Base-by-base conservation (phyloP, 805 yeast species). In the Kuraishia cidri region DNA sequence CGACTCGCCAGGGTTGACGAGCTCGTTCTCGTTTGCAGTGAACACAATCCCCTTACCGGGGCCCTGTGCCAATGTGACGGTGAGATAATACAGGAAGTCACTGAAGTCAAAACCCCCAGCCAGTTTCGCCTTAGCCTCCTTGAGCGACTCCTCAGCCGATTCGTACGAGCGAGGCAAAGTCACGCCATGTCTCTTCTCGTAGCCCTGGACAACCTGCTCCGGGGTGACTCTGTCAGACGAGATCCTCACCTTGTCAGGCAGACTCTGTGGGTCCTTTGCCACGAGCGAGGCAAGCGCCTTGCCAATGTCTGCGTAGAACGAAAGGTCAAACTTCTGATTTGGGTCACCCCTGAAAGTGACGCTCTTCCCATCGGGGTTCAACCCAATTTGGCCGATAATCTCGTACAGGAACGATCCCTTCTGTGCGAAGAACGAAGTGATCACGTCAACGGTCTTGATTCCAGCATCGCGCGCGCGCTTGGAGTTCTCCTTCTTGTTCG, bases 191-290 rank as follows among this genome's bases (percentile, higher is more conserved):
- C 43, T 34, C 38, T 55, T 43, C 45, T 69, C 73, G 41, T 66
- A 73, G 24, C 39, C 50, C 8, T 52, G 41, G 32, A 60, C 47
- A 4, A 68, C 46, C 12, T 68, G 59, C 36, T 58, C 59, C 21
- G 59, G 48, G 0, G 70, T 45, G 26, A 60, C 48, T n/a, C 33
- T 41, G 24, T 59, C 70, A 13, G 75, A 64, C 32, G 56, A 58
- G 22, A 71, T 46, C 44, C 65, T 60, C 13, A 72, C 37, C 13
- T 31, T 40, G 38, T 72, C 65, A 17, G 78, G 76, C 13, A 73
- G 42, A 4, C 47, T 30, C 0, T 58, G 27, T 5, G 60, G 57
- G 26, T 63, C 58, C 1, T 31, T 37, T 13, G 72, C 49, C 8
- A 62, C 66, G 29, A 70, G 38, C 9, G 64, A 45, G 13, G 69